Percentiles rank a stretch among this genome's conserved stretches.
Conservation (phyloP, 1,284 basidiomycete species). For the Sphaerobolus stellatus region DNA sequence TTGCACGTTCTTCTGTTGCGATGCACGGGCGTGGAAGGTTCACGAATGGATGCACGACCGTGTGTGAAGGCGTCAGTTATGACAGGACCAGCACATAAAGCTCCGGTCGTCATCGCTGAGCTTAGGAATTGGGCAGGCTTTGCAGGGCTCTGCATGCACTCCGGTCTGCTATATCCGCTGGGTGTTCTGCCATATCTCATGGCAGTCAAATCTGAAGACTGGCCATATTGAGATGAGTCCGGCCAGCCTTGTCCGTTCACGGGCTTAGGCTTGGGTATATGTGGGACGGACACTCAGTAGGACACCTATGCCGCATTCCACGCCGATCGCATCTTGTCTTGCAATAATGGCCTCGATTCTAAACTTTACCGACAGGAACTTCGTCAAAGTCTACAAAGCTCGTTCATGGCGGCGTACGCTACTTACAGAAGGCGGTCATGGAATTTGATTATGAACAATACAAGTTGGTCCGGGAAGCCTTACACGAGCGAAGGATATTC, state of each 20-base stretch:
- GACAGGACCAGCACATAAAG: too few relatives aligned
- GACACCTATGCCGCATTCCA: too few relatives aligned
- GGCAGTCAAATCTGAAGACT: too few relatives aligned
- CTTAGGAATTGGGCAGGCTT: too few relatives aligned
- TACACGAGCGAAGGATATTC: constrained; percentile 92
- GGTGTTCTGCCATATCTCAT: too few relatives aligned
- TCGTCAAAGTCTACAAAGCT: constrained; percentile 98
- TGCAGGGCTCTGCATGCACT: too few relatives aligned
- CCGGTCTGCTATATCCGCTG: too few relatives aligned
- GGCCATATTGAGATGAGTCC: too few relatives aligned
- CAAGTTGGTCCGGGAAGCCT: constrained; percentile 92
- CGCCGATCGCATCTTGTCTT: neutral
- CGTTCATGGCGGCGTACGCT: constrained; percentile 96
- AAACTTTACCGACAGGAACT: constrained; percentile 57
- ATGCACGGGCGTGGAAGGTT: constrained; percentile 3
- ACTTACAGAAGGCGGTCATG: constrained; percentile 94
- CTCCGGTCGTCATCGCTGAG: too few relatives aligned
- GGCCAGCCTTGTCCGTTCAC: neutral
- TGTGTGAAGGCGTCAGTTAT: too few relatives aligned
- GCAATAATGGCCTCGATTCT: neutral
- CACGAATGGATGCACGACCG: too few relatives aligned
- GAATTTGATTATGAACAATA: constrained; percentile 97
- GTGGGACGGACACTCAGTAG: neutral
- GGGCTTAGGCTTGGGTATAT: neutral
- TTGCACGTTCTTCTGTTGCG: too few relatives aligned